Conservation (phyloP, 345 rosid species). For the Sisymbrium irio region DNA sequence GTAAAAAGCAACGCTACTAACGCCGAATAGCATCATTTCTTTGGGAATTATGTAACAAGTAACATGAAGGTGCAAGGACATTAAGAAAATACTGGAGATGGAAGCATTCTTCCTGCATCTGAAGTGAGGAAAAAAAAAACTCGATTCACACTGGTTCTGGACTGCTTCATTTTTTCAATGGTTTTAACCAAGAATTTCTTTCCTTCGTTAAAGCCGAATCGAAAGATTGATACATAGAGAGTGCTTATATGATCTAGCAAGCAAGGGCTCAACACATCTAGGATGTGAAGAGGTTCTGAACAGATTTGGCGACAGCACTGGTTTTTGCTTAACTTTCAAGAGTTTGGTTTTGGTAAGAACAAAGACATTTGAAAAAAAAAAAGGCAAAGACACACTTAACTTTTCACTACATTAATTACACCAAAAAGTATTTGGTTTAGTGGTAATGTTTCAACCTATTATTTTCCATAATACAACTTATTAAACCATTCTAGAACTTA, state of each 20-base stretch:
- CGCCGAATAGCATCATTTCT: too few relatives aligned
- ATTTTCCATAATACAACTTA: constrained; percentile 2
- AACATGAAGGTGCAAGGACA: too few relatives aligned
- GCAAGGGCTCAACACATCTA: background rate
- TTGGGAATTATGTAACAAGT: too few relatives aligned
- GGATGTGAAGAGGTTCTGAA: background rate
- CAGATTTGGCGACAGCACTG: background rate
- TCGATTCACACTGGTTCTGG: background rate
- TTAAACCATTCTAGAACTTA: background rate
- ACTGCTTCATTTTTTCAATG: background rate
- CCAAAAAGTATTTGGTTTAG: background rate
- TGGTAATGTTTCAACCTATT: constrained; percentile 7
- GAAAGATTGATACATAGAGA: background rate
- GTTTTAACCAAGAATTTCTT: background rate
- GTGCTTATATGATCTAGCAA: background rate
- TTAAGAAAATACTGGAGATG: too few relatives aligned
- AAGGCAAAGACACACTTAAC: background rate
- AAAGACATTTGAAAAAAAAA: background rate
- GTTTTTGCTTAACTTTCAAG: background rate
- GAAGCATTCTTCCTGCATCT: too few relatives aligned
- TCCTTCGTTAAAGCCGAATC: background rate
- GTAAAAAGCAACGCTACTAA: background rate
- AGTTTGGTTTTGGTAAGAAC: background rate
- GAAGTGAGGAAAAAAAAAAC: background rate
- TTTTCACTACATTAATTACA: background rate